Percentiles rank a stretch among this genome's conserved stretches.
Evolutionary conservation across 495 filamentous ascomycete genomes (phyloP).

Genomic region (Immersiella caudata): DNA sequence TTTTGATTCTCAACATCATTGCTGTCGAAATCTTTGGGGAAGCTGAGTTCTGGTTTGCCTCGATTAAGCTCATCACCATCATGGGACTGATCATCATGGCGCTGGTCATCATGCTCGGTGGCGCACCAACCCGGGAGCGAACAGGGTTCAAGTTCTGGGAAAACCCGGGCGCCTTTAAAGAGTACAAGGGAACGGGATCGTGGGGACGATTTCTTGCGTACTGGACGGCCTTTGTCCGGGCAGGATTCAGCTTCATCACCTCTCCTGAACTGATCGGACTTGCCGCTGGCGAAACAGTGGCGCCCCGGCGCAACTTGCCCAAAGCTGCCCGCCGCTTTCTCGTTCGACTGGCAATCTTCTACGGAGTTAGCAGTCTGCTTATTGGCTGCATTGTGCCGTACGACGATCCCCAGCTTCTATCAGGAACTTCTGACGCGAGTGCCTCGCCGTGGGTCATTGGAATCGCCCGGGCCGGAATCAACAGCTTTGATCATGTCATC

Average conservation of each 20-base stretch:
- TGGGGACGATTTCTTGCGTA: conserved; percentile 53
- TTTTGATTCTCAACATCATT: conserved; percentile 50
- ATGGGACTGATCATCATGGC: conserved; percentile 69
- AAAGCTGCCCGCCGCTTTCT: conserved; percentile 72
- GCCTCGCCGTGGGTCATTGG: conserved; percentile 62
- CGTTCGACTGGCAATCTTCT: conserved; percentile 71
- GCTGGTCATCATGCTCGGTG: conserved; percentile 73
- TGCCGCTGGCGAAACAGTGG: conserved; percentile 76
- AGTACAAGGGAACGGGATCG: conserved; percentile 55
- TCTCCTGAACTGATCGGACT: conserved; percentile 58
- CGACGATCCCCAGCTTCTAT: conserved; percentile 56
- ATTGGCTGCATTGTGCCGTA: conserved; percentile 68
- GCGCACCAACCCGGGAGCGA: conserved; percentile 56
- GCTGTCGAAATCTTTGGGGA: conserved; percentile 62
- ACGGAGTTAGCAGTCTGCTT: conserved; percentile 70
- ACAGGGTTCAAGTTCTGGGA: conserved; percentile 72
- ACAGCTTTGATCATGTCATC: conserved; percentile 50
- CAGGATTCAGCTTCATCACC: conserved; percentile 55
- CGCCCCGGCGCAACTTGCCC: conserved; percentile 73
- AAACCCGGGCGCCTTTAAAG: conserved; percentile 69
- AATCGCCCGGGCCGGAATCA: conserved; percentile 49
- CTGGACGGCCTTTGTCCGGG: conserved; percentile 50
- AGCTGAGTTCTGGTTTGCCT: conserved; percentile 66
- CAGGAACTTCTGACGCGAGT: conserved; percentile 59
- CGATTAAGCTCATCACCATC: conserved; percentile 71